Base-by-base conservation (phyloP, 306 rosid species). In the Clitoria ternatea region DNA sequence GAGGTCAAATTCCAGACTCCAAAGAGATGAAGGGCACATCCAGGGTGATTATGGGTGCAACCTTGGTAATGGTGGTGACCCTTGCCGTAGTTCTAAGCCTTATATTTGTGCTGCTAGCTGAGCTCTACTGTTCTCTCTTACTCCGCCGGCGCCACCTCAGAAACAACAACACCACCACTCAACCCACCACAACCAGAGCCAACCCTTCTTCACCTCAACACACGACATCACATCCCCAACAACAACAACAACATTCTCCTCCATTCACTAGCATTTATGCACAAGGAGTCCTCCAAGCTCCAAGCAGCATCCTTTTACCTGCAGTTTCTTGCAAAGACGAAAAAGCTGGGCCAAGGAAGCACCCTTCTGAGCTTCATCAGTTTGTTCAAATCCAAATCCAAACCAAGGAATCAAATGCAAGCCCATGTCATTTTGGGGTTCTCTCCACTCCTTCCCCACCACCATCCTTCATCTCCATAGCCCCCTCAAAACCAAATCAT, bases 41-140 rank as follows among this genome's bases (percentile, higher is more conserved):
- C 68, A 89, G 82, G 82, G 87, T 85, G 79, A 89, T 91, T 40
- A 72, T 91, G 93, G 97, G 90, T 37, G 97, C 97, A 19, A 89
- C 97, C 29, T 79, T 91, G 66, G 85, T 85, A 33, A 85, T 89
- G 96, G 85, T 87, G 75, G 91, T 85, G 74, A 85, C 82, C 83
- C 97, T 91, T 53, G 96, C 96, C 39, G 75, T 87, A 30, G 91
- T 91, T 23, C 72, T 91, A 12, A 91, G 85, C 75, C 87, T 91
- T 22, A 85, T 91, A 74, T 59, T 89, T 33, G 96, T 89, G 23
- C 85, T 91, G 64, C 86, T 91, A 10, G 92, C 91, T 6, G 97
- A 92, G 80, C 97, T 92, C 74, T 92, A 89, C 84, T 92, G 97
- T 19, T 92, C 96, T 53, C 96, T 92, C 62, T 78, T 92, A 39